Percentiles rank a stretch among this genome's conserved stretches.
phyloP scores from a whole-genome alignment of 2,329 filamentous ascomycete species.

The Talaromyces sp. region DNA sequence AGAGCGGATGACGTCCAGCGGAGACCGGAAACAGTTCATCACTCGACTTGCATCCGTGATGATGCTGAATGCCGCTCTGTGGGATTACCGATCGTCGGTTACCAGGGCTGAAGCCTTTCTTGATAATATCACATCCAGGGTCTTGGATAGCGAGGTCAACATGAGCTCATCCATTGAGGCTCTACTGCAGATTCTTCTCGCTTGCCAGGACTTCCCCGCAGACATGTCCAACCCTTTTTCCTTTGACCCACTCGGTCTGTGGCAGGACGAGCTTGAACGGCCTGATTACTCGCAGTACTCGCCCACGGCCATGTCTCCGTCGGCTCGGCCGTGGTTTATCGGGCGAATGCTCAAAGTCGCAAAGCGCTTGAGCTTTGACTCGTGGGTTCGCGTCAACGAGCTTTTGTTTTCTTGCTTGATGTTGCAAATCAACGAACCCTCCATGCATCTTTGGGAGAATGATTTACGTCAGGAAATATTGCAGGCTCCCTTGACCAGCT shows the following conservation, averaged over 20 bases:
- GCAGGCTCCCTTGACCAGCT: conserved; percentile 29
- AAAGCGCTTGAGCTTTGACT: conserved; percentile 27
- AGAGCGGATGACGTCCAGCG: conserved; percentile 27
- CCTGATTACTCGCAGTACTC: conserved; percentile 26
- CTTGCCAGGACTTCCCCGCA: conserved; percentile 25
- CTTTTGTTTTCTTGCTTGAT: conserved; percentile 32
- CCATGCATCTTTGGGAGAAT: conserved; percentile 24
- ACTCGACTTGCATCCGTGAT: conserved; percentile 29
- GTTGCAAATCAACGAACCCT: conserved; percentile 18
- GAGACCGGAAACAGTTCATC: conserved; percentile 34
- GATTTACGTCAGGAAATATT: conserved; percentile 32
- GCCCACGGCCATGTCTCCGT: conserved; percentile 17
- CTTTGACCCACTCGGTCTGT: not conserved
- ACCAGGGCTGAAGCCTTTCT: conserved; percentile 27
- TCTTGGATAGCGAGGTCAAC: conserved; percentile 30
- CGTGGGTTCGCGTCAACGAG: conserved; percentile 31
- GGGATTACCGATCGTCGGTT: conserved; percentile 32
- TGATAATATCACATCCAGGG: conserved; percentile 22
- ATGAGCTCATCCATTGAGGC: conserved; percentile 34
- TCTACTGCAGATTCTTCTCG: conserved; percentile 32
- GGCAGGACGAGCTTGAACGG: not conserved
- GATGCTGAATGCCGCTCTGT: conserved; percentile 34
- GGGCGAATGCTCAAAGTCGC: conserved; percentile 36
- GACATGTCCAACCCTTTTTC: not conserved
- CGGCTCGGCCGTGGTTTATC: conserved; percentile 33